phyloP scores from a whole-genome alignment of 225 moss, liverwort and hornwort genomes.

The Pseudisothecium myosuroides region DNA sequence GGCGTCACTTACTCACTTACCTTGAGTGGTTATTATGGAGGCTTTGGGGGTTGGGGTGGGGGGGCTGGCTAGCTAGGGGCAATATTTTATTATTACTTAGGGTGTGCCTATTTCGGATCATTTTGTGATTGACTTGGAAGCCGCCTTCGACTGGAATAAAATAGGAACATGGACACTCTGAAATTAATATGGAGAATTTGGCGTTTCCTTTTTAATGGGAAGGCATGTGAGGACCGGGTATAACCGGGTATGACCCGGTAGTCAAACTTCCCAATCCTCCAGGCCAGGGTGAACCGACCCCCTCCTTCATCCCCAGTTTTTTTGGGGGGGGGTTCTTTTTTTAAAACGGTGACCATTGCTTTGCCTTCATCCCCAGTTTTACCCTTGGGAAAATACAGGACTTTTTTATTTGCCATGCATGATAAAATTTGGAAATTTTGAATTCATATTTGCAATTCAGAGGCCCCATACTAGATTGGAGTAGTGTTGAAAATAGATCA shows the following conservation, averaged over 20 bases:
- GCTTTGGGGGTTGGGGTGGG: neutral
- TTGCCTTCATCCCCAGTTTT: too few species aligned
- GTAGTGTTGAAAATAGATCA: too few species aligned
- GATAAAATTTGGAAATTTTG: too few species aligned
- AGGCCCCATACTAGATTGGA: too few species aligned
- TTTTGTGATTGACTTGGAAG: neutral
- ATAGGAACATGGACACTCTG: neutral
- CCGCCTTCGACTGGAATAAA: neutral
- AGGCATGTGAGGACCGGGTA: neutral
- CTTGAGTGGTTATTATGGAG: neutral
- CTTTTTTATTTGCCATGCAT: too few species aligned
- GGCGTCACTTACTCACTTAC: neutral
- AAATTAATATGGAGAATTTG: neutral
- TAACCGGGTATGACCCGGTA: neutral
- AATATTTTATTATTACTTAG: neutral
- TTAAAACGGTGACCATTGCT: too few species aligned
- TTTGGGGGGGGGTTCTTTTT: too few species aligned
- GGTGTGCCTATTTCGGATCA: neutral
- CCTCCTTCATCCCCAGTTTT: too few species aligned
- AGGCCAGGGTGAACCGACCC: too few species aligned
- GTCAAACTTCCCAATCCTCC: neutral
- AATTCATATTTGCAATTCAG: too few species aligned
- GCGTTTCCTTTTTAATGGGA: neutral
- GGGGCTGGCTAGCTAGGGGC: too few species aligned
- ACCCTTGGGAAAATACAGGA: too few species aligned